Conservation (phyloP, 768 basidiomycete genomes). For the Russula foetens region DNA sequence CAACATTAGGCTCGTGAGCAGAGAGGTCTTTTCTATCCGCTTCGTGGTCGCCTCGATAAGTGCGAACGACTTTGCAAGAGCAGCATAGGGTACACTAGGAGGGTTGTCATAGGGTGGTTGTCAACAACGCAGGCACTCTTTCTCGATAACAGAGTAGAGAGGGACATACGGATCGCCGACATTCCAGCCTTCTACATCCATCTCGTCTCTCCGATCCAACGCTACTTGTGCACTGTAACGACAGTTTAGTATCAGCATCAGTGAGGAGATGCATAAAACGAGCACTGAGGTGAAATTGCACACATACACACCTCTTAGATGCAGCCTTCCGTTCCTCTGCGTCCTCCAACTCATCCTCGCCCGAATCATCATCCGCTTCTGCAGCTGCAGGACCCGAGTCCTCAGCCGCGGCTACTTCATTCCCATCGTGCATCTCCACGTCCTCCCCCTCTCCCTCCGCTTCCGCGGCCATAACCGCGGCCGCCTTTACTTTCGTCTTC, state of each 20-base stretch:
- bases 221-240: constrained; percentile 56
- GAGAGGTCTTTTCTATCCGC: constrained; percentile 83
- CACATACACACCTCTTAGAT: constrained; percentile 50
- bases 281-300: not conserved
- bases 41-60: constrained; percentile 93
- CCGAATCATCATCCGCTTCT: constrained; percentile 30
- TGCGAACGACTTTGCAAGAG: constrained; percentile 80
- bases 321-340: constrained; percentile 42
- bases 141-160: not conserved
- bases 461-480: not conserved
- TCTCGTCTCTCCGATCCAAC: constrained; percentile 49
- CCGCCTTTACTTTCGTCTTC: constrained; percentile 13
- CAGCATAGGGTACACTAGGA: constrained; percentile 84
- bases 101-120: constrained; percentile 27
- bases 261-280: not conserved
- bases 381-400: constrained; percentile 15
- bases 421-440: constrained; percentile 13
- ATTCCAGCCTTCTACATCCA: constrained; percentile 83
- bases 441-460: constrained; percentile 12
- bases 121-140: not conserved
- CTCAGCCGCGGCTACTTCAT: constrained; percentile 23
- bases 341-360: constrained; percentile 34
- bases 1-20: constrained; percentile 82
- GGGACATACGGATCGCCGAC: constrained; percentile 66
- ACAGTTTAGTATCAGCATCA: not conserved